These are phyloP conservation scores for Diaporthe longicolla DNA, from an alignment of 2,329 filamentous ascomycete species.

Conservation along the genomic window DNA sequence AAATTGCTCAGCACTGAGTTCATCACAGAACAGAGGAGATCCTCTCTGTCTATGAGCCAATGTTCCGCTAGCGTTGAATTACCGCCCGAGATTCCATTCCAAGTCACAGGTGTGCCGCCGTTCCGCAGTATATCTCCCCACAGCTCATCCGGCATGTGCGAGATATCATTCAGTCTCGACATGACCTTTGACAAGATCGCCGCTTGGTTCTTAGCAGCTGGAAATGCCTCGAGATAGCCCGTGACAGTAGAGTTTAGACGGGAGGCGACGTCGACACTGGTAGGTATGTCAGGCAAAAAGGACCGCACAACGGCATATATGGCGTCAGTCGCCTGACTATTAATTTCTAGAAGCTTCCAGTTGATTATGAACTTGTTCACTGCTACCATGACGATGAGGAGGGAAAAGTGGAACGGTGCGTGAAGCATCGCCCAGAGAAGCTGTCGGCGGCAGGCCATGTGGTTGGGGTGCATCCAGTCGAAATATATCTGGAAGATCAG, in stretches of 20 bases:
- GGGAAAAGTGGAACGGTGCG: conserved; percentile 74
- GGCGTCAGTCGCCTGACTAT: conserved; percentile 15
- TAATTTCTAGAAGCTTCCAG: conserved; percentile 56
- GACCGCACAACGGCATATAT: conserved; percentile 16
- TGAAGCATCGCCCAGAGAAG: conserved; percentile 71
- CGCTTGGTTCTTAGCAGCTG: background rate
- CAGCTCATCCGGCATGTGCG: conserved; percentile 1
- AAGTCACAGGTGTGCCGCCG: conserved; percentile 6
- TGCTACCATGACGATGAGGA: conserved; percentile 74
- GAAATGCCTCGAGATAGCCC: conserved; percentile 13
- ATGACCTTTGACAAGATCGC: conserved; percentile 10
- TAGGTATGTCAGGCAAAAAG: conserved; percentile 21
- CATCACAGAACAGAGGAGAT: conserved; percentile 22
- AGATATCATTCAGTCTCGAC: conserved; percentile 14
- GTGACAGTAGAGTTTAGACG: conserved; percentile 30
- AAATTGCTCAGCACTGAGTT: conserved; percentile 21
- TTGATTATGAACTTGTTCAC: conserved; percentile 69
- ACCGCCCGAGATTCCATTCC: background rate
- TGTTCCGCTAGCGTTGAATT: background rate
- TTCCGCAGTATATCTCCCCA: conserved; percentile 6
- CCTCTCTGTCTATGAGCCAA: conserved; percentile 21
- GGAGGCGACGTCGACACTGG: background rate
- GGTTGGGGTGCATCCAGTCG: conserved; percentile 75
- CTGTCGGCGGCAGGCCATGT: conserved; percentile 70
- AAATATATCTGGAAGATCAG: conserved; percentile 65